A percentile compares a stretch with the other conserved stretches of the same genome.
These are phyloP conservation scores for Neotropicomus parvogracilis DNA, from an alignment of 1,284 basidiomycete species.

Conservation along the genomic window DNA sequence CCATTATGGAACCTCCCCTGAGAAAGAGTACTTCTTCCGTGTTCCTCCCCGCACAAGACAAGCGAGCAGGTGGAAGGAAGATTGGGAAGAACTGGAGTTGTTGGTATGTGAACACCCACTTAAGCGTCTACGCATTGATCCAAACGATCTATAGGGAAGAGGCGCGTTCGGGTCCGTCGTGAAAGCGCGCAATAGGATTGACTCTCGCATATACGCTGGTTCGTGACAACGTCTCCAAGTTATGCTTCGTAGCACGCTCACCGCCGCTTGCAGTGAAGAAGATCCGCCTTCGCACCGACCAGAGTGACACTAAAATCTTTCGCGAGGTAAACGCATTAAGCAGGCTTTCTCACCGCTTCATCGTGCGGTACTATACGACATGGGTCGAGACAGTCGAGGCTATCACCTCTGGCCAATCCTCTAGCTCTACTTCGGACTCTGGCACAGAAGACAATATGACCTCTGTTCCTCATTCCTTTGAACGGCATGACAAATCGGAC, in stretches of 20 bases:
- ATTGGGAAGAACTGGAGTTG: slow-evolving; percentile 79
- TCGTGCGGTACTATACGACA: slow-evolving; percentile 87
- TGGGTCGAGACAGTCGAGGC: slow-evolving; percentile 72
- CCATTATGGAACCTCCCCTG: slow-evolving; percentile 51
- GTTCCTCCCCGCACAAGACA: slow-evolving; percentile 45
- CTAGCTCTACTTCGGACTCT: slow-evolving; percentile 41
- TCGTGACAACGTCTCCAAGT: slow-evolving; percentile 14
- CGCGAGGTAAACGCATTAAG: slow-evolving; percentile 90
- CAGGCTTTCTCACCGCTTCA: slow-evolving; percentile 82
- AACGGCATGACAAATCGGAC: slow-evolving; percentile 37
- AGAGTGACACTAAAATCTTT: slow-evolving; percentile 85
- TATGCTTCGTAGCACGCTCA: background rate
- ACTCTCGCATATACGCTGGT: slow-evolving; percentile 71
- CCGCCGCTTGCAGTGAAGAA: slow-evolving; percentile 68
- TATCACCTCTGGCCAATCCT: slow-evolving; percentile 44
- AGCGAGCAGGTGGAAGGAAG: slow-evolving; percentile 75
- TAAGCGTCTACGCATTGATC: background rate
- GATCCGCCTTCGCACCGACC: slow-evolving; percentile 74
- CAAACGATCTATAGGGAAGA: slow-evolving; percentile 59
- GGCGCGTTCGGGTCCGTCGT: slow-evolving; percentile 94
- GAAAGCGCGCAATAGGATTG: slow-evolving; percentile 86
- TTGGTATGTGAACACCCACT: slow-evolving; percentile 42
- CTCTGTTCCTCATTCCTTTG: slow-evolving; percentile 44
- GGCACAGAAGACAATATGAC: slow-evolving; percentile 48
- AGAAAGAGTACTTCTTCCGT: slow-evolving; percentile 58